Evolutionary conservation across 441 rosid species (phyloP).

Genomic region (Populus hybrid): DNA sequence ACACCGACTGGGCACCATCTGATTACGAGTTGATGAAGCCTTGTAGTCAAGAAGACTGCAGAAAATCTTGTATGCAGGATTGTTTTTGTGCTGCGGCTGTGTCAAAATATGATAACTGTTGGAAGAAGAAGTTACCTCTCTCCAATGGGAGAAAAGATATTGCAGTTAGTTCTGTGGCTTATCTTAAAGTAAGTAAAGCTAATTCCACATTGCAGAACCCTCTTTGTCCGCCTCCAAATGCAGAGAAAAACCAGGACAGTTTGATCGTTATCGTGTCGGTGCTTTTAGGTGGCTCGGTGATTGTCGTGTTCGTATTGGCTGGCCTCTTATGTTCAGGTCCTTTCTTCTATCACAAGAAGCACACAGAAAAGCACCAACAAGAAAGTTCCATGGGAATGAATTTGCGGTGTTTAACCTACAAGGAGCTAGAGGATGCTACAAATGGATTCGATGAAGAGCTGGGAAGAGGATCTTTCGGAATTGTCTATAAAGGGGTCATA

Average conservation of each 20-base stretch:
- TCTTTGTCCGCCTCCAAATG: too few relatives aligned
- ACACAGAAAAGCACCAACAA: not conserved
- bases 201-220: too few relatives aligned
- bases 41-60: slow-evolving; percentile 27
- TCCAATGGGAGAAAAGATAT: slow-evolving; percentile 23
- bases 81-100: slow-evolving; percentile 45
- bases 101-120: slow-evolving; percentile 25
- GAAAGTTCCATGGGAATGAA: not conserved
- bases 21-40: slow-evolving; percentile 27
- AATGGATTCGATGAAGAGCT: slow-evolving; percentile 35
- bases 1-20: slow-evolving; percentile 30
- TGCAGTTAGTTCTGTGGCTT: too few relatives aligned
- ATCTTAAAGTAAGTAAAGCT: too few relatives aligned
- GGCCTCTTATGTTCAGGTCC: slow-evolving; percentile 1
- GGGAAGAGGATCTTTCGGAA: slow-evolving; percentile 41
- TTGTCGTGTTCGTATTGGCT: not conserved
- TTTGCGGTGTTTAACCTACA: slow-evolving; percentile 28
- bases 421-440: slow-evolving; percentile 35
- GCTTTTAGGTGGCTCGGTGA: slow-evolving; percentile 8
- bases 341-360: not conserved
- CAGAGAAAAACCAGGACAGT: too few relatives aligned
- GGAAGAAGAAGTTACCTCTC: slow-evolving; percentile 41
- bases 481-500: slow-evolving; percentile 32
- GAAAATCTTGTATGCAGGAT: slow-evolving; percentile 37
- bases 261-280: slow-evolving; percentile 4